A percentile compares a stretch with the other conserved stretches of the same genome.
Evolutionary conservation across 192 early-diverging fungal genomes (phyloP).

Genomic region (Coemansia pectinata): DNA sequence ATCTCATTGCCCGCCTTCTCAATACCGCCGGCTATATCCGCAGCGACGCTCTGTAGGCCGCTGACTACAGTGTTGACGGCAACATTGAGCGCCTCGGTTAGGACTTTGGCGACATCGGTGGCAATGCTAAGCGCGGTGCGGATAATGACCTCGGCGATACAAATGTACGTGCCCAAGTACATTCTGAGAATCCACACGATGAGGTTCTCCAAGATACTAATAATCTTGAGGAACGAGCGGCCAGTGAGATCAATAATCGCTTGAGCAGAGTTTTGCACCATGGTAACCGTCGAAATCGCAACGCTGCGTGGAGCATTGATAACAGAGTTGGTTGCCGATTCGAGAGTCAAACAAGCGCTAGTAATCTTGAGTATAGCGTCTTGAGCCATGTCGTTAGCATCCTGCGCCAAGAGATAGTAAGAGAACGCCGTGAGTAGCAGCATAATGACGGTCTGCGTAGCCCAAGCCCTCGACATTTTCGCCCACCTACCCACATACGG

Average conservation of each 20-base stretch:
- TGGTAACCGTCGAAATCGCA: slow-evolving; percentile 20
- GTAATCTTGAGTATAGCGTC: neutral
- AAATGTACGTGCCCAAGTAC: slow-evolving; percentile 47
- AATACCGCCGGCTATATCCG: slow-evolving; percentile 13
- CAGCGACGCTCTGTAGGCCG: slow-evolving; percentile 26
- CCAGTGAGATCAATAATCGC: slow-evolving; percentile 12
- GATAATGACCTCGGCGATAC: slow-evolving; percentile 47
- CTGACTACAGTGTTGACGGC: slow-evolving; percentile 28
- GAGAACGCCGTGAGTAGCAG: slow-evolving; percentile 32
- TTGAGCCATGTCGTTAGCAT: slow-evolving; percentile 12
- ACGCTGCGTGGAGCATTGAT: slow-evolving; percentile 31
- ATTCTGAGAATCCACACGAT: slow-evolving; percentile 39
- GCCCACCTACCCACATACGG: slow-evolving; percentile 47
- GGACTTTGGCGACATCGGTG: slow-evolving; percentile 18
- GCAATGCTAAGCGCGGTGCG: slow-evolving; percentile 31
- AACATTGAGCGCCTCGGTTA: slow-evolving; percentile 31
- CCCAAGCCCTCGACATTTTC: slow-evolving; percentile 36
- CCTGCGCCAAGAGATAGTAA: slow-evolving; percentile 19
- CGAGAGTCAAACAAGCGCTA: slow-evolving; percentile 16
- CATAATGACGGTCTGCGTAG: slow-evolving; percentile 36
- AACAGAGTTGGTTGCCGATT: slow-evolving; percentile 20
- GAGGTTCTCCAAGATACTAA: slow-evolving; percentile 26
- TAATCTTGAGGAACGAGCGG: slow-evolving; percentile 18
- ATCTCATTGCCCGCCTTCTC: slow-evolving; percentile 22
- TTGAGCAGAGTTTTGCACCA: slow-evolving; percentile 16